Evolutionary conservation across 1,139 yeast species (phyloP), one percentile per base, ranked within the genome.

Genomic region (Pichia sp.): DNA sequence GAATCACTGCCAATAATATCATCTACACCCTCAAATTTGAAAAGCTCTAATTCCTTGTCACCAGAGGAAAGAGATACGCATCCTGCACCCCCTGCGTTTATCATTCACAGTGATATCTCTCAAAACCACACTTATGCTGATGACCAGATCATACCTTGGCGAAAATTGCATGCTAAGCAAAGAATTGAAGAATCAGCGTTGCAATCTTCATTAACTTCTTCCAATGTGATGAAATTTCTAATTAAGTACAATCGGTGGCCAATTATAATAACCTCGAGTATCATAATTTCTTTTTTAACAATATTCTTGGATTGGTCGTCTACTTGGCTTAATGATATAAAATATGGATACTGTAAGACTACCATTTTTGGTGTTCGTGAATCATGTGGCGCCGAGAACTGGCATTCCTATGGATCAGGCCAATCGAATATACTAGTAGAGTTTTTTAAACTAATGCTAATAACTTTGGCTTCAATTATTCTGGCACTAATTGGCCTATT

Each of bases 271-370:
- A 61, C 75, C 0, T 76, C 83, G 52, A 82, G 93, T 2, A 63
- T 85, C 1, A 43, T 74, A 0, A 76, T 83, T 38, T 95, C 95
- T 0, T 71, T 81, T 34, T 64, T 80, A 5, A 81, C 91, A 0
- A 78, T 87, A 0, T 63, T 75, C 16, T 75, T 87, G 36, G 91
- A 87, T 63, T 77, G 85, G 59, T 67, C 77, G 0, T 75, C 89
- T 0, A 82, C 78, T 31, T 81, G 85, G 82, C 73, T 87, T 48
- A 80, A 83, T 50, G 90, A 87, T 61, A 61, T 85, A 50, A 80
- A 83, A 56, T 68, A 69, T 52, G 85, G 85, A 1, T 67, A 71
- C 40, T 81, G 86, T 62, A 49, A 61, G 1, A 62, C 65, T 3
- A 72, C 72, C 3, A 62, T 77, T 52, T 73, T 76, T 2, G 57